Conservation (phyloP, 2,329 filamentous ascomycete species). For the Dendrostoma leiphaemia region DNA sequence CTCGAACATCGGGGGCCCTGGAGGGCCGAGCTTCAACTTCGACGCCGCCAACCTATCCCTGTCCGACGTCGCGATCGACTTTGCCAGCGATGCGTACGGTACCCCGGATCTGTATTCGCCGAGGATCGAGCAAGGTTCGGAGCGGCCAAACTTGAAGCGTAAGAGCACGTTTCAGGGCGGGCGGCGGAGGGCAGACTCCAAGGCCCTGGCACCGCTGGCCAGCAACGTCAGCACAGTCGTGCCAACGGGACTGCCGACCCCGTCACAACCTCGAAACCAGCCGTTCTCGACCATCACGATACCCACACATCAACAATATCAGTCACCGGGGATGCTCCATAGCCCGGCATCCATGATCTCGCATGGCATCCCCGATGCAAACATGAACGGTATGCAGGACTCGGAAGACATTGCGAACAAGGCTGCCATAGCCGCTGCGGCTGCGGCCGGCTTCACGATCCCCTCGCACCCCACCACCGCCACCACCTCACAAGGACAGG, state of each 20-base stretch:
- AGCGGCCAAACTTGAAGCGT: conserved; percentile 45
- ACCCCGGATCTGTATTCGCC: conserved; percentile 48
- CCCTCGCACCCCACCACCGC: conserved; percentile 24
- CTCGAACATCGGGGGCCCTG: conserved; percentile 51
- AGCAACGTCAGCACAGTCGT: conserved; percentile 29
- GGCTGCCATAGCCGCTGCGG: conserved; percentile 33
- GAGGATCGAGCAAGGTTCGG: conserved; percentile 28
- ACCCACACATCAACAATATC: conserved; percentile 22
- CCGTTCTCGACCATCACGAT: conserved; percentile 19
- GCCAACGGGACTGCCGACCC: conserved; percentile 27
- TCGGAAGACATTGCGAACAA: conserved; percentile 33
- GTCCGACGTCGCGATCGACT: conserved; percentile 62
- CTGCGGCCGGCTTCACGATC: conserved; percentile 36
- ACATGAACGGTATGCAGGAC: conserved; percentile 32
- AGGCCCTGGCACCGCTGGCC: conserved; percentile 34
- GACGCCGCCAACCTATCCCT: conserved; percentile 75
- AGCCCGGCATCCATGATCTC: conserved; percentile 26
- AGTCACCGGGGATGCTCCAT: conserved; percentile 30
- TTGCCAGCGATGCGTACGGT: conserved; percentile 53
- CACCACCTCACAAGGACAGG: conserved; percentile 23
- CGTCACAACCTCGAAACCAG: conserved; percentile 19
- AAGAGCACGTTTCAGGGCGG: conserved; percentile 42
- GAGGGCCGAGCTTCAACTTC: conserved; percentile 61
- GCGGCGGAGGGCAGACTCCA: conserved; percentile 39
- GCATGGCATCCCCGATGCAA: conserved; percentile 23